phyloP scores from a whole-genome alignment of 257 asterid genomes.

The Solanum pennellii region DNA sequence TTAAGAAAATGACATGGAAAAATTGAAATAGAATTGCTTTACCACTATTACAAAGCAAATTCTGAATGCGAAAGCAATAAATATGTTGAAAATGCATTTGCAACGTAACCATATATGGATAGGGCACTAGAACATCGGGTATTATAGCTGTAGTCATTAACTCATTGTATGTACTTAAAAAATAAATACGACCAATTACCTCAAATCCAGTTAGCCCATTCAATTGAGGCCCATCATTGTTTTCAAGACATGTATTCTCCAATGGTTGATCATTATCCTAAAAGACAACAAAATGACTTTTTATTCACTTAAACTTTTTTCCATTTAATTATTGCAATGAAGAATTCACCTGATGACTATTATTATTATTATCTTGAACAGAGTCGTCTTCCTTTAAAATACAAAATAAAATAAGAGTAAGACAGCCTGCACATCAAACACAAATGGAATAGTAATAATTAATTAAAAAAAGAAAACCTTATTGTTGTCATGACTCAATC shows the following conservation, averaged over 20 bases:
- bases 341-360: conserved; percentile 6
- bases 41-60: neutral
- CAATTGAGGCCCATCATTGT: conserved; percentile 14
- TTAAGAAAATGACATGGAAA: neutral
- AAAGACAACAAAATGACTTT: neutral
- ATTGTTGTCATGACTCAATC: conserved; percentile 28
- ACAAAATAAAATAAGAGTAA: conserved; percentile 2
- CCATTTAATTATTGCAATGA: neutral
- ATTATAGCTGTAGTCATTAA: neutral
- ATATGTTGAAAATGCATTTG: neutral
- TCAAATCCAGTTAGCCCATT: conserved; percentile 24
- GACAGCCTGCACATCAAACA: neutral
- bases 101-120: neutral
- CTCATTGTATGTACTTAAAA: neutral
- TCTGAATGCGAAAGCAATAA: neutral
- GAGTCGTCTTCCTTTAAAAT: conserved; percentile 31
- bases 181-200: conserved; percentile 23
- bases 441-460: neutral
- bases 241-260: conserved; percentile 26
- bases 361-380: conserved; percentile 6
- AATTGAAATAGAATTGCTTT: conserved; percentile 2
- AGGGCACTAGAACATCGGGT: neutral
- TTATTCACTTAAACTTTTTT: neutral
- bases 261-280: conserved; percentile 35
- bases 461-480: conserved; percentile 24